Base-by-base conservation (phyloP, 2,329 filamentous ascomycete genomes). In the Alternaria gaisen region DNA sequence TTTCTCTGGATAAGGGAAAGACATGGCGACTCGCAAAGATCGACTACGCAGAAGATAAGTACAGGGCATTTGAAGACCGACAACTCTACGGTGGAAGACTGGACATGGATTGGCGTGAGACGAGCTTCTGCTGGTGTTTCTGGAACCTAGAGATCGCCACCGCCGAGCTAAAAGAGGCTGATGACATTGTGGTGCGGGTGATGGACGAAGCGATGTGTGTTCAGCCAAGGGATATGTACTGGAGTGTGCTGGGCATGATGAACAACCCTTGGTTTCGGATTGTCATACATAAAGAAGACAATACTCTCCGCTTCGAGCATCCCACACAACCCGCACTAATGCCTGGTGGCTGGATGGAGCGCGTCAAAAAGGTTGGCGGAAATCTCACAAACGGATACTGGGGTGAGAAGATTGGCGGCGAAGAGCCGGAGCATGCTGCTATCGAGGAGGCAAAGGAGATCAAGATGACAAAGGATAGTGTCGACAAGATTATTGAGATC, bases 181-280 rank as follows among this genome's bases (percentile, higher is more conserved):
- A 88, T 43, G 92, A 93, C 70, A 87, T 97, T 38, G 85, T 96
- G 72, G 88, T 97, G 5, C 86, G 94, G 44, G 90, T 90, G 5
- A 97, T 97, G 93, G 94, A 97, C 69, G 94, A 97, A 66, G 87
- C 90, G 56, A 90, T 97, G 87, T 92, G 91, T 78, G 83, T 92
- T 0, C 93, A 97, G 75, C 94, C 94, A 5, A 86, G 92, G 63
- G 94, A 97, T 72, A 95, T 97, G 92, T 97, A 97, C 80, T 97
- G 94, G 94, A 93, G 88, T 61, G 93, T 97, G 2, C 81, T 97
- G 40, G 93, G 94, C 0, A 97, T 97, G 94, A 97, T 97, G 94
- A 97, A 97, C 80, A 97, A 97, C 70, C 91, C 92, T 0, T 97
- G 94, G 94, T 97, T 91, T 77, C 86, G 94, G 5, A 86, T 97